These are phyloP conservation scores for Bipolaris zeicola DNA, from an alignment of 2,329 filamentous ascomycete genomes.

Conservation along the genomic window DNA sequence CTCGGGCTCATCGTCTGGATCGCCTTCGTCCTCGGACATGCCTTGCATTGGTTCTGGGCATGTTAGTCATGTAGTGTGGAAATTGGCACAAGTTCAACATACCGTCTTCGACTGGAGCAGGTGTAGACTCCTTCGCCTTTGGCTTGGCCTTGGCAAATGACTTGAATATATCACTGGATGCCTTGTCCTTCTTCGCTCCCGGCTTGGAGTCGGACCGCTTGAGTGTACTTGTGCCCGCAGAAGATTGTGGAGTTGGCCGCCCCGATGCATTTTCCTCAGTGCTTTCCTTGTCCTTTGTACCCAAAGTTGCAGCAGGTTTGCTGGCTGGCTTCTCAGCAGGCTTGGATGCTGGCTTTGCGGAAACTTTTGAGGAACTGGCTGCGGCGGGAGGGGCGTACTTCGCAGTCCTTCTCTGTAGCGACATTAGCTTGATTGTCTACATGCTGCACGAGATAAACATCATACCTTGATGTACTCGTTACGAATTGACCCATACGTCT, in stretches of 20 bases:
- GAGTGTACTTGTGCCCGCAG: slow-evolving; percentile 25
- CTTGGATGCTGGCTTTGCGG: slow-evolving; percentile 17
- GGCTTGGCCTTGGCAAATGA: slow-evolving; percentile 75
- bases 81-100: slow-evolving; percentile 10
- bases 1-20: slow-evolving; percentile 37
- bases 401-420: slow-evolving; percentile 52
- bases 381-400: slow-evolving; percentile 43
- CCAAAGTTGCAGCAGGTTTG: slow-evolving; percentile 25
- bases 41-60: slow-evolving; percentile 57
- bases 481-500: slow-evolving; percentile 73
- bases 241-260: slow-evolving; percentile 42
- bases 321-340: slow-evolving; percentile 18
- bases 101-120: slow-evolving; percentile 58
- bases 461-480: slow-evolving; percentile 69
- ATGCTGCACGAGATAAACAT: background rate
- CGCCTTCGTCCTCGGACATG: slow-evolving; percentile 54
- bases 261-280: slow-evolving; percentile 45
- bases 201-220: slow-evolving; percentile 49
- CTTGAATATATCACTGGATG: slow-evolving; percentile 70
- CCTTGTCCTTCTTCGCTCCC: slow-evolving; percentile 63
- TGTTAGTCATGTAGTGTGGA: slow-evolving; percentile 30
- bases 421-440: slow-evolving; percentile 19
- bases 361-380: slow-evolving; percentile 23
- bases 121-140: slow-evolving; percentile 53
- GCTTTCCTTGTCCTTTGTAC: slow-evolving; percentile 30